Conservation (phyloP, 306 rosid species). For the Rubus parviflorus region DNA sequence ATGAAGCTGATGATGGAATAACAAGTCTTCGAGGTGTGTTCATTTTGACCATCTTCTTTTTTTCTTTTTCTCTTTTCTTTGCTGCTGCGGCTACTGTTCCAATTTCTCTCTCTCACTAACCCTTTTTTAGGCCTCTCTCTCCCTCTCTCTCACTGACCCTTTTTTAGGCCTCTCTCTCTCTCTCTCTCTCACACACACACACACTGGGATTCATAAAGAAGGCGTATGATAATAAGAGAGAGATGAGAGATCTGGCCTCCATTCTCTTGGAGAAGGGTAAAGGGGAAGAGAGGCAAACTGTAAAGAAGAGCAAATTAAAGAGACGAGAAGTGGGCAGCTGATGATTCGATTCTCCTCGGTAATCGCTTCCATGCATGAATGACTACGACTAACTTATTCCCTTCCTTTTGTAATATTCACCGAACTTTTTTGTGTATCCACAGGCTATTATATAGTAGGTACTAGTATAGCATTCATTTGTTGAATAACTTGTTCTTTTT, state of each 20-base stretch:
- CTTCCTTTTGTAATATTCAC: not conserved
- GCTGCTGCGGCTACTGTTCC: conserved; percentile 58
- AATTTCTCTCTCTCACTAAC: conserved; percentile 2
- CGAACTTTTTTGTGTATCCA: not conserved
- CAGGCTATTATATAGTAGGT: not conserved
- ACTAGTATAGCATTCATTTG: not conserved
- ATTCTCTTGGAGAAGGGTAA: conserved; percentile 98
- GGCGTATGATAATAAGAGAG: not conserved
- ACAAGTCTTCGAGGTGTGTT: conserved; percentile 69
- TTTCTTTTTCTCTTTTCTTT: conserved; percentile 39
- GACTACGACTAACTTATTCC: conserved; percentile 51
- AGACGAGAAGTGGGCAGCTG: conserved; percentile 30
- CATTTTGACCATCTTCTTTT: conserved; percentile 93
- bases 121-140: conserved; percentile 18
- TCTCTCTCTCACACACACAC: conserved; percentile 19
- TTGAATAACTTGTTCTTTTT: not conserved
- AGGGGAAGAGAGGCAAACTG: conserved; percentile 68
- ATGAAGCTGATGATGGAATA: conserved; percentile 67
- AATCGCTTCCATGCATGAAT: conserved; percentile 90
- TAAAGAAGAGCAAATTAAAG: conserved; percentile 62
- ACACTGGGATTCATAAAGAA: conserved; percentile 9
- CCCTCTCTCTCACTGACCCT: not conserved
- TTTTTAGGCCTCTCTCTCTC: conserved; percentile 21
- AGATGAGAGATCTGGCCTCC: conserved; percentile 58
- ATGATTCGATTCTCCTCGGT: conserved; percentile 81